These are phyloP conservation scores for Phialophora tarda DNA, from an alignment of 2,329 filamentous ascomycete genomes.

Conservation along the genomic window DNA sequence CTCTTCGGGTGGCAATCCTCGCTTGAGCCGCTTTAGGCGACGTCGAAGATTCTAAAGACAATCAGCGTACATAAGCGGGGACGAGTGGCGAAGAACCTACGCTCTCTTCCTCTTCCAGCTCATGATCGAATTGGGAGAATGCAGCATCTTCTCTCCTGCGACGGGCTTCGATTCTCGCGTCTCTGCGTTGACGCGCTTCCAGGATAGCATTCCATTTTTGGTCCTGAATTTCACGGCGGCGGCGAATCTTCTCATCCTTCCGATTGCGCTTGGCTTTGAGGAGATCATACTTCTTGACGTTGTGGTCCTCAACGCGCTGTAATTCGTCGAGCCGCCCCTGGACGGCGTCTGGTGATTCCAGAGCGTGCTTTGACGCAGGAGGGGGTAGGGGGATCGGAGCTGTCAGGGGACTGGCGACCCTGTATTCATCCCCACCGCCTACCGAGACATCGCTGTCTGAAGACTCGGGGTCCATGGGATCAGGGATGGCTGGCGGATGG, in stretches of 20 bases:
- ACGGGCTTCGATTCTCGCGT: constrained; percentile 34
- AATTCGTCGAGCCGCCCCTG: constrained; percentile 36
- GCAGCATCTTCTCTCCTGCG: constrained; percentile 37
- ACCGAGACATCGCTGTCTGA: constrained; percentile 39
- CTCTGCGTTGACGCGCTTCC: constrained; percentile 37
- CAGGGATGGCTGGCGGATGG: constrained; percentile 19
- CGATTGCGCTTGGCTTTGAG: constrained; percentile 38
- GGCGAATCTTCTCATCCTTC: constrained; percentile 38
- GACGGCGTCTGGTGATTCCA: constrained; percentile 37
- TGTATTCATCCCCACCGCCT: constrained; percentile 29
- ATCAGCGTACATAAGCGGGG: constrained; percentile 19
- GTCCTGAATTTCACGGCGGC: constrained; percentile 37
- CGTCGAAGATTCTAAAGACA: constrained; percentile 34
- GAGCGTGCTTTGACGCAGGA: constrained; percentile 35
- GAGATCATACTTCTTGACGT: constrained; percentile 36
- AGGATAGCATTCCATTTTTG: constrained; percentile 36
- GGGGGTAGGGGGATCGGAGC: constrained; percentile 35
- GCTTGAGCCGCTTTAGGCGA: constrained; percentile 38
- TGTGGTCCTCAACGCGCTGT: constrained; percentile 35
- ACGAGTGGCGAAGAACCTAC: constrained; percentile 15
- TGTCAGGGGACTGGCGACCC: constrained; percentile 29
- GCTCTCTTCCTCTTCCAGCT: constrained; percentile 38
- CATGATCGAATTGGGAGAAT: constrained; percentile 37
- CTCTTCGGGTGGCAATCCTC: constrained; percentile 39
- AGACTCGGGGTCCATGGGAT: constrained; percentile 37